Evolutionary conservation across 176 grass and related monocot species (phyloP), one percentile per base, ranked within the genome.

Genomic region (Rhynchospora pubera): DNA sequence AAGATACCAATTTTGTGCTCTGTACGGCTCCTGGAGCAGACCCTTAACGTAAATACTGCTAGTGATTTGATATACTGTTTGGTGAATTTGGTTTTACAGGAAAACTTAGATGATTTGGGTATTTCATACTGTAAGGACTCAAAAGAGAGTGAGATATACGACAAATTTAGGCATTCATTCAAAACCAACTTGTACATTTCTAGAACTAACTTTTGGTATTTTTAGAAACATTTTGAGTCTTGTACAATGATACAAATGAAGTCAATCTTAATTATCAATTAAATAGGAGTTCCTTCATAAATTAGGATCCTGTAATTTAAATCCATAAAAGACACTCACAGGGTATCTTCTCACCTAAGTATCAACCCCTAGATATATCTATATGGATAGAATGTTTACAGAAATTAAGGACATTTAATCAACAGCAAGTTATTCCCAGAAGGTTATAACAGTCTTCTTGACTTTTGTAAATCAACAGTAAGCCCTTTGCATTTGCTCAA

Each of bases 381-480:
- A 0, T 39, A 4, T 39, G 34, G 34, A 39, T 77, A 56, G 72
- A 56, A 56, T 9, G 24, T 77, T 77, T 50, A 77, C 53, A 2
- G 48, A 9, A 77, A 56, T 32, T 16, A 56, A 15, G 23, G 72
- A 56, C 72, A 77, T 77, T 22, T 34, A 28, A 77, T 23, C 50
- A 1, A 77, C 23, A 16, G 45, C 19, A 55, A 69, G 70, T 15
- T 23, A 22, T 74, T 45, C 70, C 69, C 50, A 15, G 45, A 74
- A 52, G 21, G 19, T 74, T 52, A 14, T 47, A 52, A 28, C 70
- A 52, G 70, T 50, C 70, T 16, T 52, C 10, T 26, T 74, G 70
- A 52, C 70, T 26, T 74, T 74, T 74, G 21, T 11, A 74, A 73
- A 74, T 68, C 46, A 74, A 51, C 70, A 52, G 21, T 24, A 51